Evolutionary conservation across 2,329 filamentous ascomycete species (phyloP).

Genomic region (Trichophyton equinum): DNA sequence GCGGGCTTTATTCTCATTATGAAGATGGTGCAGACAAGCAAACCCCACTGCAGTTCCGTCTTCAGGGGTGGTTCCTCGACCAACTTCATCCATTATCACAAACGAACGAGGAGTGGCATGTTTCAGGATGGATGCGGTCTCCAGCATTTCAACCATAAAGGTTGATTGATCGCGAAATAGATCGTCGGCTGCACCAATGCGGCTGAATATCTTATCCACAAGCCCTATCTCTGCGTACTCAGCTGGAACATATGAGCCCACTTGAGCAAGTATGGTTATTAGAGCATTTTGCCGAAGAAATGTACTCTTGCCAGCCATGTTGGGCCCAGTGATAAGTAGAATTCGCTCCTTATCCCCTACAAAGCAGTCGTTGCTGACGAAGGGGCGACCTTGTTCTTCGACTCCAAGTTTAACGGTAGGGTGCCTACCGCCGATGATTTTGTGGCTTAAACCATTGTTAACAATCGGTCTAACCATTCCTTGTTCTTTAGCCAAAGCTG

Average conservation of each 20-base stretch:
- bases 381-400: slow-evolving; percentile 62
- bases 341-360: slow-evolving; percentile 63
- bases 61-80: slow-evolving; percentile 82
- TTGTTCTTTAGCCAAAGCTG: slow-evolving; percentile 62
- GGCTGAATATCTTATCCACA: slow-evolving; percentile 91
- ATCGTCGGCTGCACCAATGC: slow-evolving; percentile 87
- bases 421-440: slow-evolving; percentile 75
- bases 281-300: slow-evolving; percentile 92
- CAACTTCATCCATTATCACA: slow-evolving; percentile 97
- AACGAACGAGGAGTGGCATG: slow-evolving; percentile 74
- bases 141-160: slow-evolving; percentile 99
- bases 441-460: slow-evolving; percentile 52
- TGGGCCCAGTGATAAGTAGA: slow-evolving; percentile 65
- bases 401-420: slow-evolving; percentile 83
- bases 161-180: slow-evolving; percentile 91
- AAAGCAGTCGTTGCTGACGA: slow-evolving; percentile 75
- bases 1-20: slow-evolving; percentile 62
- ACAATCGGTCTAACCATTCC: slow-evolving; percentile 61
- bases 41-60: slow-evolving; percentile 85
- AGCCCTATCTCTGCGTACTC: slow-evolving; percentile 74
- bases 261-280: slow-evolving; percentile 84
- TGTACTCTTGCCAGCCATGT: slow-evolving; percentile 96
- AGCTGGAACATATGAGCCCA: slow-evolving; percentile 85
- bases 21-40: slow-evolving; percentile 74
- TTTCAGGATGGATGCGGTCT: slow-evolving; percentile 81